These are phyloP conservation scores for Cystobasidium slooffiae DNA, from an alignment of 1,284 basidiomycete species.

Conservation along the genomic window DNA sequence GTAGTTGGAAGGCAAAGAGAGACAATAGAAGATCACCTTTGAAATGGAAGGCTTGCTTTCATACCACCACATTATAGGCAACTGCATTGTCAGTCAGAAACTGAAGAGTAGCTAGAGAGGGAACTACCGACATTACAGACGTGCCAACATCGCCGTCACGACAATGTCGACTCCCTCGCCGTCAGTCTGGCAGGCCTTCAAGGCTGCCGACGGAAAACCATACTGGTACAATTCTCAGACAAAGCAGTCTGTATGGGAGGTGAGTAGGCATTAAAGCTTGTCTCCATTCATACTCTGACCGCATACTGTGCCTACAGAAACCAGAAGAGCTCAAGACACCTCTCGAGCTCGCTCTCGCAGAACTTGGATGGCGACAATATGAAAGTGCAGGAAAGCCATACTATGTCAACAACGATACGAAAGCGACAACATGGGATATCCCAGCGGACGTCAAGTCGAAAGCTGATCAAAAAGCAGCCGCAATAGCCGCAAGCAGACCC, in stretches of 20 bases:
- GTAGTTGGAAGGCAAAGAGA: neutral
- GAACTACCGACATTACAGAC: neutral
- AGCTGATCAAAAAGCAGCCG: slow-evolving; percentile 64
- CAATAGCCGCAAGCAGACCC: slow-evolving; percentile 41
- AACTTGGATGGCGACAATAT: slow-evolving; percentile 53
- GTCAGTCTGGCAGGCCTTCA: slow-evolving; percentile 25
- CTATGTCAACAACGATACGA: slow-evolving; percentile 61
- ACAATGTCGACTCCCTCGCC: slow-evolving; percentile 24
- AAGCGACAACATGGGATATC: slow-evolving; percentile 95
- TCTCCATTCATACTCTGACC: neutral
- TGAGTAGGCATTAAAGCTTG: slow-evolving; percentile 5
- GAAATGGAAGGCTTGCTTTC: neutral
- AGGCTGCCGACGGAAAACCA: slow-evolving; percentile 59
- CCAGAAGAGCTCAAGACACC: slow-evolving; percentile 54
- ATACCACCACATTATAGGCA: neutral
- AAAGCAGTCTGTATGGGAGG: slow-evolving; percentile 57
- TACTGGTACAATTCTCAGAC: slow-evolving; percentile 84
- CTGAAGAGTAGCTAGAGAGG: neutral
- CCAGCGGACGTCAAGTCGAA: slow-evolving; percentile 81
- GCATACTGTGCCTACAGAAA: slow-evolving; percentile 50
- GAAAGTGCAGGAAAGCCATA: slow-evolving; percentile 52
- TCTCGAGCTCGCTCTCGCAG: slow-evolving; percentile 51
- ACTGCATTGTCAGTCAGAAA: neutral
- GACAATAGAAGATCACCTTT: neutral
- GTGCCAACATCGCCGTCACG: neutral